Evolutionary conservation across 2,329 filamentous ascomycete species (phyloP).

Genomic region (Cladorrhinum sp.): DNA sequence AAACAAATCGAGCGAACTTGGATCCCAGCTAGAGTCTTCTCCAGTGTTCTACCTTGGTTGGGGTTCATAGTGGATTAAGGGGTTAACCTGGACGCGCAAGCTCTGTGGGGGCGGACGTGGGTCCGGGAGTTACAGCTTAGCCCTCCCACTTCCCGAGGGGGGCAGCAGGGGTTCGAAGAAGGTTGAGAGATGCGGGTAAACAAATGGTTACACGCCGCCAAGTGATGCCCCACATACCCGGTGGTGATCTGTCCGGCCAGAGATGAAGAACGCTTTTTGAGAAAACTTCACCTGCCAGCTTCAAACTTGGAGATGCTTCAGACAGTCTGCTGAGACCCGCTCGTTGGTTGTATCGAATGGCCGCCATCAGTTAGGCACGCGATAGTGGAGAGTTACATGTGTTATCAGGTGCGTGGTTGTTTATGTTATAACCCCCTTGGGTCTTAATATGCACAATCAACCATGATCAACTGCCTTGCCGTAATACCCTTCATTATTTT

Average conservation of each 20-base stretch:
- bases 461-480: neutral
- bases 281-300: neutral
- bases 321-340: no score
- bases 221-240: neutral
- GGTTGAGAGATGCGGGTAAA: slow-evolving; percentile 3
- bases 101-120: neutral
- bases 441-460: no score
- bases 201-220: slow-evolving; percentile 5
- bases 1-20: neutral
- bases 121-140: neutral
- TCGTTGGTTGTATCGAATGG: neutral
- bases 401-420: neutral
- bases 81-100: slow-evolving; percentile 4
- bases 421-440: neutral
- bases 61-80: slow-evolving; percentile 2
- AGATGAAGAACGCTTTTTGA: neutral
- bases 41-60: neutral
- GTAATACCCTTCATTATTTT: neutral
- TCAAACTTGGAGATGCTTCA: neutral
- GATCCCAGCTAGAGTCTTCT: neutral
- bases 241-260: no score
- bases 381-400: no score
- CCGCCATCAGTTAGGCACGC: no score
- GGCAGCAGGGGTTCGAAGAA: neutral
- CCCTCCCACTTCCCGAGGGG: slow-evolving; percentile 5